Base-by-base conservation (phyloP, 129 eudicot species). In the Flaveria linearis region DNA sequence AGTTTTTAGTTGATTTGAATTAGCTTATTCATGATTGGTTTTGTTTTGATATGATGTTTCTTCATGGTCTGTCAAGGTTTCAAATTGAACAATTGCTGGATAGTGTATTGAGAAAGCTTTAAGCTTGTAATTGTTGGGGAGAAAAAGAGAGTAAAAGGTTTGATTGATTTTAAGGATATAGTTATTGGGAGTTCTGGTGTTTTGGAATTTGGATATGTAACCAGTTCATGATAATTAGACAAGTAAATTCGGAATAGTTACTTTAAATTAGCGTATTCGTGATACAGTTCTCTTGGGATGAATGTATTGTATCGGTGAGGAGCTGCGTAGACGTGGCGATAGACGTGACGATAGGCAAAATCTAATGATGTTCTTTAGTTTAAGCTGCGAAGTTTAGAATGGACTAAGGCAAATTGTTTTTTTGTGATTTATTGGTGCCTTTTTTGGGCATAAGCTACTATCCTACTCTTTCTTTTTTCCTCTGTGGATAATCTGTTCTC, bases 161-260 rank as follows among this genome's bases (percentile, higher is more conserved):
- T 55, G 20, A 57, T 57, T 23, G 64, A 57, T 22, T 57, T 36
- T 36, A 57, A 57, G 4, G 25, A 11, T 6, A 3, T 26, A 26
- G 23, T 57, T 23, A 0, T 47, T 47, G 17, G n/a, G 9, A 62
- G 71, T 18, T 56, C 5, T 16, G 22, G 10, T 46, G 12, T 28
- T 25, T 47, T 63, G 53, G 22, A 64, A 49, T 63, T 22, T 66
- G 80, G 80, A 25, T 39, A 5, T 62, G 20, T 65, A 22, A 74
- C 16, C 17, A 9, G 75, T 77, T 77, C 33, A 33, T 68, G 69
- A 57, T 68, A 16, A 39, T 25, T 43, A 74, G 28, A 43, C 61
- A n/a, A 58, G 69, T 33, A 60, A 60, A 20, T 73, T 60, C 4
- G 22, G 52, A 39, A 22, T 41, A 2, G 3, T 36, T 1, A 36